Conservation (phyloP, 2,329 filamentous ascomycete species). For the Chalaropsis ovoidea region DNA sequence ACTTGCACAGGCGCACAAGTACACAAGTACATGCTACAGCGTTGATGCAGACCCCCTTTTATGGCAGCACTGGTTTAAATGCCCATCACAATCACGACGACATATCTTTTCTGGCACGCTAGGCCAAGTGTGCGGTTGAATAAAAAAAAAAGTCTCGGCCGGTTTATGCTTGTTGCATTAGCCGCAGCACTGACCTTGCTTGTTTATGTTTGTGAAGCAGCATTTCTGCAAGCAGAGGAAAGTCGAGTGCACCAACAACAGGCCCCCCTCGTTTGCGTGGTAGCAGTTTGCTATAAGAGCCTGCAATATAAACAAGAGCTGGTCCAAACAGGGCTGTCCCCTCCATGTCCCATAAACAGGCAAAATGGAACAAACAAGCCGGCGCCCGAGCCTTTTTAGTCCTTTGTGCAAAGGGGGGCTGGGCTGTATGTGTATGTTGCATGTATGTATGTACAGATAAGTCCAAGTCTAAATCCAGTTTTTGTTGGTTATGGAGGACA, state of each 20-base stretch:
- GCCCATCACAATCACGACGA: not conserved
- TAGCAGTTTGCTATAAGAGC: not conserved
- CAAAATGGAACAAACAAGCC: not conserved
- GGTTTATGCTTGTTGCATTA: slow-evolving; percentile 11
- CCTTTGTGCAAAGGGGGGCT: not conserved
- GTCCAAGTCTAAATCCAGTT: not conserved
- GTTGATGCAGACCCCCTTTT: no score
- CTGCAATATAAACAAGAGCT: not conserved
- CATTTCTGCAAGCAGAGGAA: not conserved
- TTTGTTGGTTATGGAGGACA: not conserved
- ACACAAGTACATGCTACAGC: no score
- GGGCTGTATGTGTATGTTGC: not conserved
- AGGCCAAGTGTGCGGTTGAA: not conserved
- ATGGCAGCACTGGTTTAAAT: not conserved
- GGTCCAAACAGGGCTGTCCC: not conserved
- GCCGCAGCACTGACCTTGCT: slow-evolving; percentile 6
- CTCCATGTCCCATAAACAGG: not conserved
- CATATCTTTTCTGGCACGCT: not conserved
- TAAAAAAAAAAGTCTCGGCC: not conserved
- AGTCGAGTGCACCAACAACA: no score
- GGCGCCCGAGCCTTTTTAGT: not conserved
- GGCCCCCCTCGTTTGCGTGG: not conserved
- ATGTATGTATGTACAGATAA: not conserved
- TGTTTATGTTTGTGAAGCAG: not conserved
- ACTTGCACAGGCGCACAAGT: no score